These are phyloP conservation scores for Nadsonia fulvescens DNA, from an alignment of 805 yeast species.

Conservation along the genomic window DNA sequence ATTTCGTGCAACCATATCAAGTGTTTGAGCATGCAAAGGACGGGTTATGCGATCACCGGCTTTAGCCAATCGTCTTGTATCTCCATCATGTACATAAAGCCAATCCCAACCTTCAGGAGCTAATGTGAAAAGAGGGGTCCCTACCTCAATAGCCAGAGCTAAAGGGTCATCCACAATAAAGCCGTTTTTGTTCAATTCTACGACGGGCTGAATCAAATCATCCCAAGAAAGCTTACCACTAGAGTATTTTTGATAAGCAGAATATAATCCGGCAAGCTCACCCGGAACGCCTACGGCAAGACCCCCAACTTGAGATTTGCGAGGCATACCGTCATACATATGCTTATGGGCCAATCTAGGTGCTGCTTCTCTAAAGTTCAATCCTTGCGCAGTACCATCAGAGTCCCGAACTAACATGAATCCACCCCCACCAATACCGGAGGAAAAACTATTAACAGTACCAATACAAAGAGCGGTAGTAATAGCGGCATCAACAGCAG, in stretches of 20 bases:
- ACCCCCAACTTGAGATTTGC: conserved; percentile 58
- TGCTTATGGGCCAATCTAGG: conserved; percentile 42
- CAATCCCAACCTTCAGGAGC: conserved; percentile 18
- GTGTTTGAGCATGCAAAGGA: conserved; percentile 44
- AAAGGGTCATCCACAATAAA: conserved; percentile 34
- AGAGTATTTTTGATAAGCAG: conserved; percentile 40
- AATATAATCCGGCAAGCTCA: conserved; percentile 68
- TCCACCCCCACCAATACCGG: conserved; percentile 92
- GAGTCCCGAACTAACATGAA: conserved; percentile 35
- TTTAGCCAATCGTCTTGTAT: conserved; percentile 15
- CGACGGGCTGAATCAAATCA: conserved; percentile 60
- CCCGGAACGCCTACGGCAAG: conserved; percentile 86
- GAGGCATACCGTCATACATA: conserved; percentile 39
- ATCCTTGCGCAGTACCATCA: conserved; percentile 33
- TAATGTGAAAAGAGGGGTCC: conserved; percentile 14
- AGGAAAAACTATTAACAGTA: conserved; percentile 57
- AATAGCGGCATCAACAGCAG: conserved; percentile 88
- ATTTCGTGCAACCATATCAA: conserved; percentile 49
- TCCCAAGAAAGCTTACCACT: conserved; percentile 58
- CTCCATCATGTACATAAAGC: conserved; percentile 10
- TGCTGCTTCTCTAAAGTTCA: conserved; percentile 84
- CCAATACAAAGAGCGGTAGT: conserved; percentile 84
- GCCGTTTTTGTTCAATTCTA: conserved; percentile 45
- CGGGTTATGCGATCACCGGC: conserved; percentile 47
- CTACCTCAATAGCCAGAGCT: conserved; percentile 24